These are phyloP conservation scores for Amphicarpaea edgeworthii DNA, from an alignment of 306 rosid genomes.

Conservation along the genomic window DNA sequence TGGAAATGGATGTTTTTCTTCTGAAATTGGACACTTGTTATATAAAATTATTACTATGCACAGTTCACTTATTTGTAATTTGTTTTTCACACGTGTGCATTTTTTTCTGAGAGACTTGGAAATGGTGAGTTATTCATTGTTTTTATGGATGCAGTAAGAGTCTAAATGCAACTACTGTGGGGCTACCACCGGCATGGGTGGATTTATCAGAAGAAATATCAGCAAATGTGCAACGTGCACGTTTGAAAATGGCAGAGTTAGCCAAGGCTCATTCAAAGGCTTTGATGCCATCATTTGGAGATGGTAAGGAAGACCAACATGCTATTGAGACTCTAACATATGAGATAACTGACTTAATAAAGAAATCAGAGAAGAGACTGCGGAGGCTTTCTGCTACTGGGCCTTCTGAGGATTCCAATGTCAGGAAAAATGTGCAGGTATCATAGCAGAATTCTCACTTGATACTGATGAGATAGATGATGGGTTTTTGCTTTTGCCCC, in stretches of 20 bases:
- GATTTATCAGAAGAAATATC: slow-evolving; percentile 97
- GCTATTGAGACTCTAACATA: slow-evolving; percentile 84
- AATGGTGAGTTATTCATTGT: slow-evolving; percentile 16
- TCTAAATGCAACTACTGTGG: slow-evolving; percentile 73
- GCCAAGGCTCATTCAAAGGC: slow-evolving; percentile 94
- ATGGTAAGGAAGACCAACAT: slow-evolving; percentile 89
- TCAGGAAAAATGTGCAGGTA: slow-evolving; percentile 99
- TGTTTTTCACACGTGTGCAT: slow-evolving; percentile 8
- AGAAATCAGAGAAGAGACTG: slow-evolving; percentile 81
- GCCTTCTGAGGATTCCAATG: slow-evolving; percentile 93
- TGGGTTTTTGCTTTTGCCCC: slow-evolving; percentile 19
- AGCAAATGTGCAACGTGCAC: slow-evolving; percentile 82
- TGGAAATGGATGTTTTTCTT: slow-evolving; percentile 25
- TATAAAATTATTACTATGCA: slow-evolving; percentile 1
- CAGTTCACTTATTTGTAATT: slow-evolving; percentile 22
- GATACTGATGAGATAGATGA: slow-evolving; percentile 22
- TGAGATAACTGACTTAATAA: slow-evolving; percentile 83
- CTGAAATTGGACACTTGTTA: slow-evolving; percentile 3
- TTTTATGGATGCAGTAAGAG: slow-evolving; percentile 67
- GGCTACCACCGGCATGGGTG: slow-evolving; percentile 98
- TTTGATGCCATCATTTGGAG: slow-evolving; percentile 96
- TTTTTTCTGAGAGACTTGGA: not conserved
- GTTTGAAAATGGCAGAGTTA: slow-evolving; percentile 80
- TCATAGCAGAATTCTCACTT: slow-evolving; percentile 32
- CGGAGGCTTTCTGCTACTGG: slow-evolving; percentile 83